Percentiles rank a stretch among this genome's conserved stretches.
These are phyloP conservation scores for Curvularia hawaiiensis DNA, from an alignment of 2,329 filamentous ascomycete genomes.

Conservation along the genomic window DNA sequence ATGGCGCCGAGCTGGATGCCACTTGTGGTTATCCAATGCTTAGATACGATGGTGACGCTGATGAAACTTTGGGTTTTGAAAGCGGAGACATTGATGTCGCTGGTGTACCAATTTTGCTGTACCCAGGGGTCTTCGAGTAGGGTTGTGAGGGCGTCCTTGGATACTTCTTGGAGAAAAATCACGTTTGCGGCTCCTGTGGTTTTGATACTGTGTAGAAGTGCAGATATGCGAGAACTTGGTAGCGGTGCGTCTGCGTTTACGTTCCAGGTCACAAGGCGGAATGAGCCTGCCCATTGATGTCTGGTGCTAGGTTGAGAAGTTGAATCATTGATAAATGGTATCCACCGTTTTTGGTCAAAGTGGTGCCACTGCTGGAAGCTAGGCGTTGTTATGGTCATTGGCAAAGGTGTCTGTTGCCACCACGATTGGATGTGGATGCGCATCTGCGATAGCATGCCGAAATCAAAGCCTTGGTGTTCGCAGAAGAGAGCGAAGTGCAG, in stretches of 20 bases:
- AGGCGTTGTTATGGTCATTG: slow-evolving; percentile 1
- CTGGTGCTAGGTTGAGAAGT: neutral
- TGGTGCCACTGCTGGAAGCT: slow-evolving; percentile 9
- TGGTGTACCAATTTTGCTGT: slow-evolving; percentile 8
- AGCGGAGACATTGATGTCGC: neutral
- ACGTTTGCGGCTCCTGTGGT: neutral
- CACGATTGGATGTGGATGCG: slow-evolving; percentile 4
- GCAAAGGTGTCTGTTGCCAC: slow-evolving; percentile 12
- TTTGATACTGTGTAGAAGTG: slow-evolving; percentile 3
- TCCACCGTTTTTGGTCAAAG: slow-evolving; percentile 1
- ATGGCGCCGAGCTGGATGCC: slow-evolving; percentile 1
- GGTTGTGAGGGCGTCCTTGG: neutral
- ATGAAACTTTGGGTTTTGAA: slow-evolving; percentile 6
- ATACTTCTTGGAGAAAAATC: slow-evolving; percentile 12
- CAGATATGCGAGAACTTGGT: slow-evolving; percentile 5
- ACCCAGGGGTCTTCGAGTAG: slow-evolving; percentile 5
- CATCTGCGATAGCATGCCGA: slow-evolving; percentile 10
- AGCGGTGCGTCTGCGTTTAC: neutral
- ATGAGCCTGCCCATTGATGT: slow-evolving; percentile 6
- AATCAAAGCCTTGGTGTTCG: neutral
- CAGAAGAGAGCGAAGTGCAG: neutral
- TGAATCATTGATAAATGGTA: neutral
- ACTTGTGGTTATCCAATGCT: neutral
- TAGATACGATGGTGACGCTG: slow-evolving; percentile 5
- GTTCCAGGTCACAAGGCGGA: slow-evolving; percentile 12